Conservation (phyloP, 1,284 basidiomycete species). For the Apiotrichum laibachii region DNA sequence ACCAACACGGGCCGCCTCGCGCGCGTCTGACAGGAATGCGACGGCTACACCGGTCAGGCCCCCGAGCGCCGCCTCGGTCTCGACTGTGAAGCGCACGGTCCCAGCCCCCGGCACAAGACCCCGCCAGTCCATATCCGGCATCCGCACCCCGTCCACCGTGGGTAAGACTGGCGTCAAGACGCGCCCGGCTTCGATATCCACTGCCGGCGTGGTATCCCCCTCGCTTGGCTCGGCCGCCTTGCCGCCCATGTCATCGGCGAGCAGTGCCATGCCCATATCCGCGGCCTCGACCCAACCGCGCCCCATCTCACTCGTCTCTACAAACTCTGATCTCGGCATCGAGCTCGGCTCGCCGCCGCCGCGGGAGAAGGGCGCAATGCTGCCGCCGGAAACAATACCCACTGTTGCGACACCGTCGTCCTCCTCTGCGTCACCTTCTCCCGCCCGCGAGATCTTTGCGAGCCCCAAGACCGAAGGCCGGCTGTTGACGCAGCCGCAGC, state of each 20-base stretch:
- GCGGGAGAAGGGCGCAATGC: background rate
- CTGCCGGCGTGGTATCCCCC: background rate
- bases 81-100: constrained; percentile 2
- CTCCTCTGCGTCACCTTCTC: too few relatives aligned
- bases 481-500: background rate
- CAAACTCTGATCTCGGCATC: background rate
- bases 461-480: background rate
- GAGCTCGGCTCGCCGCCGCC: background rate
- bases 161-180: background rate
- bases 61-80: background rate
- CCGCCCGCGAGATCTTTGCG: too few relatives aligned
- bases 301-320: background rate
- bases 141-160: background rate
- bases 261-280: constrained; percentile 1
- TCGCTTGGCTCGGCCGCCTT: background rate
- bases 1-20: background rate
- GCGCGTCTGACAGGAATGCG: background rate
- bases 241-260: background rate
- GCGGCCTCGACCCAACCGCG: background rate
- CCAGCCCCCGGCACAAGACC: background rate
- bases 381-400: background rate
- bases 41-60: background rate
- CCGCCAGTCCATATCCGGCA: constrained; percentile 2
- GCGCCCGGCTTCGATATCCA: background rate
- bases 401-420: background rate